Base-by-base conservation (phyloP, 106 monocot genomes). In the Dendrobium officinale region DNA sequence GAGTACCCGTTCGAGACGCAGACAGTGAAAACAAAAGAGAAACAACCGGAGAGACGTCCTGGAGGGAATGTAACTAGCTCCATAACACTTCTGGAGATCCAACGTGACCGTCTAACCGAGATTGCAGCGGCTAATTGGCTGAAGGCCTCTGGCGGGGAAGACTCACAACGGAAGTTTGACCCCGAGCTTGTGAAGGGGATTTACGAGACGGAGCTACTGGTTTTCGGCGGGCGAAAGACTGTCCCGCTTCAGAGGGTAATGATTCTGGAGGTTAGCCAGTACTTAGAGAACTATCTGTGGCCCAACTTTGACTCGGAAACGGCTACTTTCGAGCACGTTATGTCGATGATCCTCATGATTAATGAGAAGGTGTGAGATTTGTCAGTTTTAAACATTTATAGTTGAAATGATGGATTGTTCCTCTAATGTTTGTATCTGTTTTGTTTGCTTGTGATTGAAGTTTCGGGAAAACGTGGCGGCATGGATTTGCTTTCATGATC, bases 401-500 rank as follows among this genome's bases (percentile, higher is more conserved):
- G 73, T 22, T 24, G 29, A 45, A 41, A 55, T 77, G n/a, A 10
- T 24, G 55, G 47, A 15, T 31, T 56, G 75, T 0, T 72, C 20
- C 67, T 51, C 42, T 66, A 51, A 13, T 51, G 10, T 64, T 16
- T 61, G 15, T 8, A 16, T 26, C 67, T 79, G 29, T 31, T 66
- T 48, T 47, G 16, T 42, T 79, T 79, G 22, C 61, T 79, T 77
- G 26, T 6, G 49, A 31, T 58, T 87, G 77, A 48, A 99, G 91
- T 99, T 95, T 77, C 89, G 99, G 78, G 99, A 99, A 88, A 99
- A 95, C 86, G 99, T 99, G 22, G 88, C 91, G 16, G 99, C 99
- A 9, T 99, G 99, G 95, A 91, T 86, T 78, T 90, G 95, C 75
- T 99, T 99, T 80, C 82, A 99, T 86, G 91, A 91, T 45, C 82